Evolutionary conservation across 495 filamentous ascomycete species (phyloP).

Genomic region (Astrocystis sublimbata): DNA sequence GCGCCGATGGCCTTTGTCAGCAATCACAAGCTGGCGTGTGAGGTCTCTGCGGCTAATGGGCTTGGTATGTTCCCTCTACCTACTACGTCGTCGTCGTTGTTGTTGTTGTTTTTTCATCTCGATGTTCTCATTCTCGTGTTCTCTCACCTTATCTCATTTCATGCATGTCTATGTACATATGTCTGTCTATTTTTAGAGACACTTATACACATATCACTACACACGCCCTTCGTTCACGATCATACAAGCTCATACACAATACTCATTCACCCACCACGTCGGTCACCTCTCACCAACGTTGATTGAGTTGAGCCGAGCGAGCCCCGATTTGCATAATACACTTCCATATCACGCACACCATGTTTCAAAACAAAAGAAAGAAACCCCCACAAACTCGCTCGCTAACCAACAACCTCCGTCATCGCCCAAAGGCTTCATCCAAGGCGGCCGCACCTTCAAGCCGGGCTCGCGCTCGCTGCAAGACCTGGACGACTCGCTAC

Average conservation of each 20-base stretch:
- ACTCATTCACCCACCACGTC: background rate
- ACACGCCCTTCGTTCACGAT: background rate
- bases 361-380: too few species aligned
- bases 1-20: conserved; percentile 75
- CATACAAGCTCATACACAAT: background rate
- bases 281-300: background rate
- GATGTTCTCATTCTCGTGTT: too few species aligned
- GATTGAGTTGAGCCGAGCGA: too few species aligned
- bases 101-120: too few species aligned
- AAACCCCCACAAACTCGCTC: too few species aligned
- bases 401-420: background rate
- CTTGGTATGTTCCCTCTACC: conserved; percentile 45
- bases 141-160: too few species aligned
- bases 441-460: conserved; percentile 37
- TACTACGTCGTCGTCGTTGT: background rate
- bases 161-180: too few species aligned
- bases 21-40: conserved; percentile 61
- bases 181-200: too few species aligned
- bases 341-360: too few species aligned
- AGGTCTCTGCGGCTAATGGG: conserved; percentile 68
- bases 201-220: background rate
- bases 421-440: conserved; percentile 38
- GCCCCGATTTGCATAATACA: too few species aligned
- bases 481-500: conserved; percentile 40
- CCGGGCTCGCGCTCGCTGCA: conserved; percentile 30